Conservation (phyloP, 768 basidiomycete genomes). For the Pleurotus tuoliensis region DNA sequence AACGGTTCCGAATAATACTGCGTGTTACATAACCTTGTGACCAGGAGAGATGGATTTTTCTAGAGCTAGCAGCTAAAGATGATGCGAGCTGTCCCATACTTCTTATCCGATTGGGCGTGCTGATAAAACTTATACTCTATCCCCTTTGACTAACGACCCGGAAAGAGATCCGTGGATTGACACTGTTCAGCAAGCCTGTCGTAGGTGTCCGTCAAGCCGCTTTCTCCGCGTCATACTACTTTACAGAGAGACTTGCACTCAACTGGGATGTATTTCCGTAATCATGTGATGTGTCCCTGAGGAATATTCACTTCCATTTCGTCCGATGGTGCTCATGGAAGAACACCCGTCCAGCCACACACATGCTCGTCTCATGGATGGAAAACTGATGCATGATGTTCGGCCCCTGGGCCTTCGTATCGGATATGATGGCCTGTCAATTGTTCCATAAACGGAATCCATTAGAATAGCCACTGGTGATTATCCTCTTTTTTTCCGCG, state of each 20-base stretch:
- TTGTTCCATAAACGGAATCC: neutral
- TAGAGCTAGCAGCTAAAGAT: neutral
- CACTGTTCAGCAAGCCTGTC: neutral
- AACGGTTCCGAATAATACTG: neutral
- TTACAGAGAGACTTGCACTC: neutral
- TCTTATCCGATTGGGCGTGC: neutral
- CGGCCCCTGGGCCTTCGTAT: neutral
- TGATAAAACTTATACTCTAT: neutral
- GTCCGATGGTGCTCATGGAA: neutral
- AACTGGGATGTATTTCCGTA: conserved; percentile 1
- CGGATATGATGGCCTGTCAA: neutral
- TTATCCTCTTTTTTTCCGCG: too few species aligned
- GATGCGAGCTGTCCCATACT: neutral
- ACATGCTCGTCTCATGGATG: neutral
- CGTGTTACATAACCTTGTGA: conserved; percentile 6
- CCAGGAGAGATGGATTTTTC: neutral
- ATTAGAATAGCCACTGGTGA: neutral
- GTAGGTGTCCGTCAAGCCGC: too few species aligned
- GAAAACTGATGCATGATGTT: neutral
- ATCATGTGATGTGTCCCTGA: conserved; percentile 3
- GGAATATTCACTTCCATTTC: neutral
- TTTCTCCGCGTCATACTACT: too few species aligned
- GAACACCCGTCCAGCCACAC: neutral
- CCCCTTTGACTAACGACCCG: neutral
- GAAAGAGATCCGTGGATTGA: neutral